Conservation (phyloP, 306 rosid genomes). For the Vachellia collinsii region DNA sequence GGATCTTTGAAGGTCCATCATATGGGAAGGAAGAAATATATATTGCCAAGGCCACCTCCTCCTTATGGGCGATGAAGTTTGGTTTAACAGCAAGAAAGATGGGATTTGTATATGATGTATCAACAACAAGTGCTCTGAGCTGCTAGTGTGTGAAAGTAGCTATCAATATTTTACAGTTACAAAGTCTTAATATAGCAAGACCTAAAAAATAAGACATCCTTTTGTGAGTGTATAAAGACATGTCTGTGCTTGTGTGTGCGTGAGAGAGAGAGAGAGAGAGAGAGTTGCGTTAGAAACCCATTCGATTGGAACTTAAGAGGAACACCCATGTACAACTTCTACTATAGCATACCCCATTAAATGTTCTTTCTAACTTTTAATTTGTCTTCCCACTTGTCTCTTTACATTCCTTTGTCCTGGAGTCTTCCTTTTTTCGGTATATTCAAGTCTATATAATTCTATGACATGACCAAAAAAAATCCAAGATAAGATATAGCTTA, state of each 20-base stretch:
- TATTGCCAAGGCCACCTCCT: slow-evolving; percentile 33
- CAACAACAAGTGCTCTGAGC: slow-evolving; percentile 44
- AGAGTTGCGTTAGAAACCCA: slow-evolving; percentile 31
- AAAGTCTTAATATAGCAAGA: slow-evolving; percentile 74
- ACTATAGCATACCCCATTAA: slow-evolving; percentile 42
- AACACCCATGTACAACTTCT: slow-evolving; percentile 47
- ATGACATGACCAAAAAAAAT: slow-evolving; percentile 37
- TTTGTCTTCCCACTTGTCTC: slow-evolving; percentile 49
- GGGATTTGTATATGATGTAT: slow-evolving; percentile 40
- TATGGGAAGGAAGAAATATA: slow-evolving; percentile 18
- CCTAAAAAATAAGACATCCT: slow-evolving; percentile 53
- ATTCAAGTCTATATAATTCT: slow-evolving; percentile 39
- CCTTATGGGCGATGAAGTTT: slow-evolving; percentile 26
- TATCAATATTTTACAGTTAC: slow-evolving; percentile 59
- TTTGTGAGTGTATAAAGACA: slow-evolving; percentile 15
- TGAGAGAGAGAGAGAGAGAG: slow-evolving; percentile 39
- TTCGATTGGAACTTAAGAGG: slow-evolving; percentile 56
- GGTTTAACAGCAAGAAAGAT: slow-evolving; percentile 43
- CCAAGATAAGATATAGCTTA: slow-evolving; percentile 46
- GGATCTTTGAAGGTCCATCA: slow-evolving; percentile 53
- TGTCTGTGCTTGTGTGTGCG: neutral
- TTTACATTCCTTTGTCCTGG: slow-evolving; percentile 44
- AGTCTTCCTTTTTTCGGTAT: slow-evolving; percentile 41
- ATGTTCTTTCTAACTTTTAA: slow-evolving; percentile 42
- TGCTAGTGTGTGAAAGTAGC: slow-evolving; percentile 26